These are phyloP conservation scores for Paxillus involutus DNA, from an alignment of 768 basidiomycete genomes.

Conservation along the genomic window DNA sequence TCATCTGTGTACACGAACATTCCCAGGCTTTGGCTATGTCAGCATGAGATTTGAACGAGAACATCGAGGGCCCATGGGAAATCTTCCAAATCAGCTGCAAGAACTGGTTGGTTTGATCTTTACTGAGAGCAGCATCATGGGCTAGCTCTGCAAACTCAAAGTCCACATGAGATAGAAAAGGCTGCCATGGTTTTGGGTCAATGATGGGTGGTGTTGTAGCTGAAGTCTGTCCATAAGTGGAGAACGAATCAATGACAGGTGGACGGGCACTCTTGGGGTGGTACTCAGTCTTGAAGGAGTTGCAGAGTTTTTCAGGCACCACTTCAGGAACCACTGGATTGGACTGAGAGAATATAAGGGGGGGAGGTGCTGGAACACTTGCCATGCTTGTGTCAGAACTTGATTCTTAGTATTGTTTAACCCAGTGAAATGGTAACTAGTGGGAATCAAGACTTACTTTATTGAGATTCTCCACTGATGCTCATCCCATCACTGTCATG, in stretches of 20 bases:
- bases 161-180: constrained; percentile 1
- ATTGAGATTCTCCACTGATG: too few species aligned
- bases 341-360: too few species aligned
- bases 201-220: background rate
- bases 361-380: too few species aligned
- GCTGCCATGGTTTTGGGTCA: constrained; percentile 13
- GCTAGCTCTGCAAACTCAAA: constrained; percentile 8
- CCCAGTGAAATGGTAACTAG: too few species aligned
- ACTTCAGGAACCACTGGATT: too few species aligned
- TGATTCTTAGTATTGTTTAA: too few species aligned
- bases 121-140: constrained; percentile 2
- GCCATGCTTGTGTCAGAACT: too few species aligned
- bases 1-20: background rate
- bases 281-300: constrained; percentile 8
- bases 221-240: constrained; percentile 4
- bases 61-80: background rate
- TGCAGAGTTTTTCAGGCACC: too few species aligned
- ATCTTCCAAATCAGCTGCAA: constrained; percentile 2
- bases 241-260: constrained; percentile 11
- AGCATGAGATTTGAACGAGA: background rate
- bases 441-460: too few species aligned
- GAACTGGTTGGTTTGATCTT: constrained; percentile 1
- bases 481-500: too few species aligned
- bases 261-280: constrained; percentile 16
- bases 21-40: constrained; percentile 2